Conservation (phyloP, 768 basidiomycete species). For the Phylloporus scabripes region DNA sequence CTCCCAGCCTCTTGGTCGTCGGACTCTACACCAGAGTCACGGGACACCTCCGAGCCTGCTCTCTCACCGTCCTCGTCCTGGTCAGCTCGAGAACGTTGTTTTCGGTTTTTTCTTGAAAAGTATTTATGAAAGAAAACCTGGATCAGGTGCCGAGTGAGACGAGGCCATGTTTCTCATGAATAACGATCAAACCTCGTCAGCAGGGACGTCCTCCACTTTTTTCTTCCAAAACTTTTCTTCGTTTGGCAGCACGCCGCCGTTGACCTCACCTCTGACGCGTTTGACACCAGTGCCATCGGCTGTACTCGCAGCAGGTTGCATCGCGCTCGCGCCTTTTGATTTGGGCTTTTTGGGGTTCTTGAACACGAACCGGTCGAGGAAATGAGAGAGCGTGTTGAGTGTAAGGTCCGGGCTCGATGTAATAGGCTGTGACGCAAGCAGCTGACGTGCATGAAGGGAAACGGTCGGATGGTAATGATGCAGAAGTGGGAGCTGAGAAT, state of each 20-base stretch:
- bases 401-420: constrained; percentile 85
- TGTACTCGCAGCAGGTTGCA: constrained; percentile 85
- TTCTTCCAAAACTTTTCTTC: constrained; percentile 69
- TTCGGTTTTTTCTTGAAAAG: constrained; percentile 68
- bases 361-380: constrained; percentile 96
- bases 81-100: constrained; percentile 42
- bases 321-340: constrained; percentile 78
- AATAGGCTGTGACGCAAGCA: constrained; percentile 65
- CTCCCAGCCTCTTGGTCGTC: constrained; percentile 16
- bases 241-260: constrained; percentile 53
- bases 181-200: constrained; percentile 62
- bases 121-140: constrained; percentile 90
- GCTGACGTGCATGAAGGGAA: constrained; percentile 78
- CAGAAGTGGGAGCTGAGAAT: constrained; percentile 64
- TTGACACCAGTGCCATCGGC: constrained; percentile 65
- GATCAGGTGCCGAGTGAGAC: background rate
- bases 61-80: constrained; percentile 27
- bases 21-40: constrained; percentile 19
- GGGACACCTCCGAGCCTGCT: constrained; percentile 18
- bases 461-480: constrained; percentile 90
- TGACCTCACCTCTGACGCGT: constrained; percentile 57
- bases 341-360: constrained; percentile 83
- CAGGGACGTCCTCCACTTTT: constrained; percentile 68
- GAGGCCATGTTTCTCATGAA: background rate
- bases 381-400: constrained; percentile 88